Base-by-base conservation (phyloP, 225 moss, liverwort and hornwort species). In the Takakia lepidozioides region DNA sequence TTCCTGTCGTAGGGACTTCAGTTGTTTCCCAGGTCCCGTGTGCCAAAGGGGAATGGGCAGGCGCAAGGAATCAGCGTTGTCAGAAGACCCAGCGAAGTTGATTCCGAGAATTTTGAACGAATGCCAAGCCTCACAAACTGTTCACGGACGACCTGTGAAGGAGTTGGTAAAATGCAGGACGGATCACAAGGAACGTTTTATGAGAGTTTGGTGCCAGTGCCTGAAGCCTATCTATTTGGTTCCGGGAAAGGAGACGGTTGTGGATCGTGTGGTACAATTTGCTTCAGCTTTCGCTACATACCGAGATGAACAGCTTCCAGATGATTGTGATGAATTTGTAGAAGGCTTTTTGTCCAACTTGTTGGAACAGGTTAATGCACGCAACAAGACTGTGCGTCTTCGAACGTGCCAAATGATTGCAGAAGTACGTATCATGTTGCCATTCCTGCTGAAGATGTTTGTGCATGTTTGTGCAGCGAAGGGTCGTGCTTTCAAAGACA, bases 341-440 rank as follows among this genome's bases (percentile, higher is more conserved):
- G 80, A 78, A 51, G 71, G 71, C 1, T 81, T 85, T 68, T 61
- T 98, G 54, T 62, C 71, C 51, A 59, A 71, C 48, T 43, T 98
- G 45, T 65, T 98, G 59, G 60, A 59, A 48, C 83, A 80, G 67
- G 56, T 67, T 18, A 70, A 56, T 19, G 78, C 87, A 10, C 57
- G 59, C 1, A 67, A 87, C 55, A 91, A 83, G 64, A 72, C 71
- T 39, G 81, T 98, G 1, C 85, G 98, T 23, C 83, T 46, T 70
- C 83, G 91, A 39, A 82, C 91, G 29, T 81, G 69, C 41, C 98
- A 98, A 61, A 27, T 98, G 63, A 76, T 98, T 44, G 80, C 85
- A 27, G 91, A 91, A 60, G 98, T 91, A 22, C 27, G 70, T 59
- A n/a, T 49, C 42, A 11, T 26, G 22, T 11, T 9, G 16, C 26